Percentiles rank a stretch among this genome's conserved stretches.
These are phyloP conservation scores for Gossypium aridum DNA, from an alignment of 441 rosid species.

Conservation along the genomic window DNA sequence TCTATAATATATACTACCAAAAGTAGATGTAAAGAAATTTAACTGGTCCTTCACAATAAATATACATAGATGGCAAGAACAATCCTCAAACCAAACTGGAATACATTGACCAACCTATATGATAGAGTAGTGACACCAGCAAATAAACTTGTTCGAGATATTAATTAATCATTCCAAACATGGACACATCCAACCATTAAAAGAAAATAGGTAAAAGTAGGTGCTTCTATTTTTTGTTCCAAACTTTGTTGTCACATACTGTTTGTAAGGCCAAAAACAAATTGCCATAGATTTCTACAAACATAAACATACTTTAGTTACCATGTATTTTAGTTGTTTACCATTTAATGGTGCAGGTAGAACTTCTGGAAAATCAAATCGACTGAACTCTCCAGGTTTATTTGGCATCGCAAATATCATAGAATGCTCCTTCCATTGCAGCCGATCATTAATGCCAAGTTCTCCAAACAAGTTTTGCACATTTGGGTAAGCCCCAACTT, in stretches of 20 bases:
- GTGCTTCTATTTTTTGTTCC: neutral
- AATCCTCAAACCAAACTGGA: neutral
- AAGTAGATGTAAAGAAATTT: neutral
- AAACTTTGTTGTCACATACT: neutral
- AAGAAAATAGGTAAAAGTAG: neutral
- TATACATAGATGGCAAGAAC: neutral
- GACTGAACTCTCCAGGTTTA: constrained; percentile 92
- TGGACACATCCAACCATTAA: neutral
- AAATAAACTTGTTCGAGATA: neutral
- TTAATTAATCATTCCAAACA: neutral
- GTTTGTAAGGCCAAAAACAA: constrained; percentile 1
- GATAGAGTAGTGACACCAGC: neutral
- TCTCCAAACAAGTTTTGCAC: constrained; percentile 88
- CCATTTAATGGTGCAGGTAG: constrained; percentile 92
- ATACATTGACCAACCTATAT: neutral
- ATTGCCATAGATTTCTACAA: neutral
- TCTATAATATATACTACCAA: neutral
- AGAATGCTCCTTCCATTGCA: constrained; percentile 98
- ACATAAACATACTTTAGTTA: neutral
- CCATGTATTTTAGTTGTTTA: constrained; percentile 22
- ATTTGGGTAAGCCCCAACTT: constrained; percentile 96
- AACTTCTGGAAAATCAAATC: constrained; percentile 89
- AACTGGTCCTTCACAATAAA: neutral
- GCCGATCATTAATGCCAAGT: constrained; percentile 79
- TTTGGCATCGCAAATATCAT: constrained; percentile 98